Conservation (phyloP, 768 basidiomycete genomes). For the Xanthoconium purpureum region DNA sequence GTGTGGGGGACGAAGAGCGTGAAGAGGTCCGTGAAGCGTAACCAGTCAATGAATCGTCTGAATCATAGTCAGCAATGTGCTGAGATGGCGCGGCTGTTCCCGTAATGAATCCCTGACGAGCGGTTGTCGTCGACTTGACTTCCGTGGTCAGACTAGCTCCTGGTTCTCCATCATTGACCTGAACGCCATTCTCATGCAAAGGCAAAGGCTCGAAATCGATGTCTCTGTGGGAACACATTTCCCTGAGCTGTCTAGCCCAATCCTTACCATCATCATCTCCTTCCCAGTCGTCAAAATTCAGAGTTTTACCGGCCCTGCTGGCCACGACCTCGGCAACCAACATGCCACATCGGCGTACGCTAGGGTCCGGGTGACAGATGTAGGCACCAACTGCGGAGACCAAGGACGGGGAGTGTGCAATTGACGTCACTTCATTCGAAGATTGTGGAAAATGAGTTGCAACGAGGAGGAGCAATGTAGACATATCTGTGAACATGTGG, state of each 20-base stretch:
- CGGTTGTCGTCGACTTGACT: neutral
- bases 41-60: conserved; percentile 78
- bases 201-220: conserved; percentile 43
- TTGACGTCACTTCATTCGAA: conserved; percentile 42
- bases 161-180: conserved; percentile 5
- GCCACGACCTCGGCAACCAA: conserved; percentile 83
- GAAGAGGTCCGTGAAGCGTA: conserved; percentile 68
- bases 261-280: conserved; percentile 61
- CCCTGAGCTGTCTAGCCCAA: conserved; percentile 64
- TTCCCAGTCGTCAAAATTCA: conserved; percentile 85
- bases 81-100: conserved; percentile 6
- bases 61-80: conserved; percentile 51
- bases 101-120: neutral
- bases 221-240: conserved; percentile 49
- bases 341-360: conserved; percentile 89
- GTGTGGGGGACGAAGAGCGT: conserved; percentile 77
- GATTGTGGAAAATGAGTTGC: conserved; percentile 57
- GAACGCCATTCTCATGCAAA: conserved; percentile 11
- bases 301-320: conserved; percentile 52
- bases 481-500: conserved; percentile 53
- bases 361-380: conserved; percentile 70
- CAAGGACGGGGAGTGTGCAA: conserved; percentile 58
- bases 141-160: conserved; percentile 17
- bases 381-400: conserved; percentile 70
- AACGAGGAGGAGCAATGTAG: conserved; percentile 63